Evolutionary conservation across 78 protist genomes (phyloP), one percentile per base, ranked within the genome.

Genomic region (Andalucia godoyi): DNA sequence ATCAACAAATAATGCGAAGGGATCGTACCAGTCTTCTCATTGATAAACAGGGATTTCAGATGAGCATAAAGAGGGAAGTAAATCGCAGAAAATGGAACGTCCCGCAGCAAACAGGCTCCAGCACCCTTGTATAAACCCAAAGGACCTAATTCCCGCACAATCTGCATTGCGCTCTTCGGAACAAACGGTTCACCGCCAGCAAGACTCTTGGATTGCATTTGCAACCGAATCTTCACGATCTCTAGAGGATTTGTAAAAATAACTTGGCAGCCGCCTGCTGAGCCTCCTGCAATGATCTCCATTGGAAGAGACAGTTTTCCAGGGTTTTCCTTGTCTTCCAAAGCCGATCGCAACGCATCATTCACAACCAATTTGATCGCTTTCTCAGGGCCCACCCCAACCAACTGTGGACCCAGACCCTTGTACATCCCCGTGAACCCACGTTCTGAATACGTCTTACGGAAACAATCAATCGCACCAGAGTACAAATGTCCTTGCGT

Each of bases 371-470:
- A 57, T 62, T 84, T 84, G 66, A 84, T 84, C 29, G 89, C 89
- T 46, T 84, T 84, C 46, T 84, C 89, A n/a, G 89, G 89, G 9
- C 85, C 85, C 7, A 84, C 89, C 61, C 89, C 89, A 23, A 79
- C 75, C 74, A 84, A 65, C 66, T 84, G 89, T 53, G 89, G 89
- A 9, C 46, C 74, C 18, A 84, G 52, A 39, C 89, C 89, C 41
- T 65, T 57, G 45, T 81, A 81, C 21, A 83, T 37, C 30, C 88
- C 88, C 23, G 37, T 30, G 33, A 63, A 15, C 32, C 88, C 88
- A 46, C 80, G 85, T 47, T 57, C 41, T 40, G 30, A 12, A 25
- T 12, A 4, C 27, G 73, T 76, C 47, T 83, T 70, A 32, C 33
- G 64, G 57, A 83, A 83, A 66, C 88, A 83, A 27, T 83, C 88